A percentile compares a stretch with the other conserved stretches of the same genome.
Conservation (phyloP, 495 filamentous ascomycete species). For the Penicillium turbatum region DNA sequence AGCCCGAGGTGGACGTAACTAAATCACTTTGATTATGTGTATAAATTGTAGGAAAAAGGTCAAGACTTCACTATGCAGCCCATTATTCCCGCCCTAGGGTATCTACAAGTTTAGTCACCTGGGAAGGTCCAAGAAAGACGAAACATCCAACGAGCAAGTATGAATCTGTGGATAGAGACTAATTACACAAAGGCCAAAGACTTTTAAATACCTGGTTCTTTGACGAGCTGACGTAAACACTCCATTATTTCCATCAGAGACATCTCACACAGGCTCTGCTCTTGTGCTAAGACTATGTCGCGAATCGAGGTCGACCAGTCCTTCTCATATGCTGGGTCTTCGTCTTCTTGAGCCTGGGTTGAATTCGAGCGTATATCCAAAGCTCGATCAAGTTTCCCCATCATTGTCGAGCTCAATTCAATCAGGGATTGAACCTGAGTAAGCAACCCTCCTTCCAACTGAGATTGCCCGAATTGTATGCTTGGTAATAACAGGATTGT, state of each 20-base stretch:
- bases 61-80: no score
- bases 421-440: conserved; percentile 13
- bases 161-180: neutral
- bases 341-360: neutral
- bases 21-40: no score
- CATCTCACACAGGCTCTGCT: conserved; percentile 4
- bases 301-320: conserved; percentile 7
- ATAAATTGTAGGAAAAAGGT: no score
- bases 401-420: conserved; percentile 15
- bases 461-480: conserved; percentile 10
- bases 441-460: conserved; percentile 12
- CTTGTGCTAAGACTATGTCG: conserved; percentile 15
- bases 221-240: conserved; percentile 14
- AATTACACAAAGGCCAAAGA: no score
- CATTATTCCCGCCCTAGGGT: no score
- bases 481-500: conserved; percentile 13
- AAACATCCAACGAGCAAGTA: neutral
- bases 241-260: conserved; percentile 19
- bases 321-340: neutral
- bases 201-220: conserved; percentile 7
- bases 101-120: no score
- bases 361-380: conserved; percentile 2
- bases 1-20: no score
- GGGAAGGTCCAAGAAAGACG: no score
- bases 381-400: conserved; percentile 13